Evolutionary conservation across 129 eudicot species (phyloP).

Genomic region (sunflower (Helianthus annuus)): DNA sequence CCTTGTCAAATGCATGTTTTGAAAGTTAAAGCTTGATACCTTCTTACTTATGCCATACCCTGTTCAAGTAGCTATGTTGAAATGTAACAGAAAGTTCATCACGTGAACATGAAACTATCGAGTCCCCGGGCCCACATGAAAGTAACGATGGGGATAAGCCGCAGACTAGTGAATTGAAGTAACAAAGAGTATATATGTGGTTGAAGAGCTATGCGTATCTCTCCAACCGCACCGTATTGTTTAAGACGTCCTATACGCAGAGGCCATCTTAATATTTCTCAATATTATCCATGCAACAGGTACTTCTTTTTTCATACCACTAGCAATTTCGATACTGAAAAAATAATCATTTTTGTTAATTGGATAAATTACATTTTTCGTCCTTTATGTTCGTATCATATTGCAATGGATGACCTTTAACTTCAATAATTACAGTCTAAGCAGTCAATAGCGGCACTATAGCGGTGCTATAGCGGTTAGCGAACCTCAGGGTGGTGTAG

Average conservation of each 20-base stretch:
- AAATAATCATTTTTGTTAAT: too few species aligned
- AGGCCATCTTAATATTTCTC: conserved; percentile 93
- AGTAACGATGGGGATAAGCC: conserved; percentile 38
- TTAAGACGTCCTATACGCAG: conserved; percentile 94
- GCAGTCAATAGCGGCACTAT: too few species aligned
- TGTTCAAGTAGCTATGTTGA: conserved; percentile 27
- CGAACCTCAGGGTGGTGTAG: too few species aligned
- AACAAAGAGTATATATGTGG: conserved; percentile 78
- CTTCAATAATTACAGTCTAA: too few species aligned
- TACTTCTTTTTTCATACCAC: conserved; percentile 29
- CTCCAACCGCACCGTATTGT: conserved; percentile 92
- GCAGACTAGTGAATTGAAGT: conserved; percentile 47
- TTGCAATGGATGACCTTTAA: too few species aligned
- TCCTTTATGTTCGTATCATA: too few species aligned
- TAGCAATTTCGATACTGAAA: too few species aligned
- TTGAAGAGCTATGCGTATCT: conserved; percentile 86
- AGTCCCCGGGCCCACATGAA: conserved; percentile 44
- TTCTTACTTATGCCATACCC: conserved; percentile 7
- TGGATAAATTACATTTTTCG: too few species aligned
- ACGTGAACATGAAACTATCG: conserved; percentile 37
- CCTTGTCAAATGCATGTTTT: not conserved
- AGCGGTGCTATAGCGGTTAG: too few species aligned
- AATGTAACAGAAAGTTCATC: conserved; percentile 46
- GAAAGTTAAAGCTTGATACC: conserved; percentile 7
- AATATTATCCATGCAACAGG: conserved; percentile 88